A percentile compares a stretch with the other conserved stretches of the same genome.
These are phyloP conservation scores for Kalmusia sp. DNA, from an alignment of 2,329 filamentous ascomycete genomes.

Conservation along the genomic window DNA sequence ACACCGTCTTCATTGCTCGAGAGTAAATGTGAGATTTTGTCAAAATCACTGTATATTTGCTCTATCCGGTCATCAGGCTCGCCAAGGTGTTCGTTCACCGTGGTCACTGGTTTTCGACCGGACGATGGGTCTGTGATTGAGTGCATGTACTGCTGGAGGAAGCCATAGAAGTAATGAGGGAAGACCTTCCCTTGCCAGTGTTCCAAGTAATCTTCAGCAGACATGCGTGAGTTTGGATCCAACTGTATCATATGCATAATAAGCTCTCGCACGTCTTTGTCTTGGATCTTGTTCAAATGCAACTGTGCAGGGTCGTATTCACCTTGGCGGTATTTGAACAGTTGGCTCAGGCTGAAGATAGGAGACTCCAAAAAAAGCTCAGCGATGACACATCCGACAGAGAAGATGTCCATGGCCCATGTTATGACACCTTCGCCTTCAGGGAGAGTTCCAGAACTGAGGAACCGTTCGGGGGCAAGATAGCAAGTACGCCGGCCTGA, in stretches of 20 bases:
- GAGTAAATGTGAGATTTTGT: conserved; percentile 95
- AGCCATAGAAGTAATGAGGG: conserved; percentile 95
- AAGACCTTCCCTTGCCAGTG: conserved; percentile 94
- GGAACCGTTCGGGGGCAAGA: conserved; percentile 90
- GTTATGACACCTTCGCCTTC: conserved; percentile 69
- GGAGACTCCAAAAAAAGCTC: conserved; percentile 94
- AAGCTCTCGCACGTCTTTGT: conserved; percentile 85
- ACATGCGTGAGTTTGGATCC: conserved; percentile 89
- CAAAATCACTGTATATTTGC: conserved; percentile 90
- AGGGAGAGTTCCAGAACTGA: conserved; percentile 71
- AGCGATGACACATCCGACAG: conserved; percentile 93
- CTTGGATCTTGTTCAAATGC: conserved; percentile 84
- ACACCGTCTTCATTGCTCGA: conserved; percentile 69
- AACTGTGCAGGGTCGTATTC: conserved; percentile 89
- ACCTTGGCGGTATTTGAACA: conserved; percentile 91
- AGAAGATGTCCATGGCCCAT: conserved; percentile 99
- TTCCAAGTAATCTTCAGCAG: conserved; percentile 90
- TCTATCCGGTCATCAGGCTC: conserved; percentile 95
- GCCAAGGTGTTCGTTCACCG: conserved; percentile 73
- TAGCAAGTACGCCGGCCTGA: conserved; percentile 93
- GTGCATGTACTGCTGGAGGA: conserved; percentile 97
- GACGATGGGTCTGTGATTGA: conserved; percentile 90
- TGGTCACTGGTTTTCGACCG: conserved; percentile 74
- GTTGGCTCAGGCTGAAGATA: conserved; percentile 95
- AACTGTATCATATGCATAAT: conserved; percentile 96